These are phyloP conservation scores for Colletotrichum sp. DNA, from an alignment of 2,329 filamentous ascomycete genomes.

Conservation along the genomic window DNA sequence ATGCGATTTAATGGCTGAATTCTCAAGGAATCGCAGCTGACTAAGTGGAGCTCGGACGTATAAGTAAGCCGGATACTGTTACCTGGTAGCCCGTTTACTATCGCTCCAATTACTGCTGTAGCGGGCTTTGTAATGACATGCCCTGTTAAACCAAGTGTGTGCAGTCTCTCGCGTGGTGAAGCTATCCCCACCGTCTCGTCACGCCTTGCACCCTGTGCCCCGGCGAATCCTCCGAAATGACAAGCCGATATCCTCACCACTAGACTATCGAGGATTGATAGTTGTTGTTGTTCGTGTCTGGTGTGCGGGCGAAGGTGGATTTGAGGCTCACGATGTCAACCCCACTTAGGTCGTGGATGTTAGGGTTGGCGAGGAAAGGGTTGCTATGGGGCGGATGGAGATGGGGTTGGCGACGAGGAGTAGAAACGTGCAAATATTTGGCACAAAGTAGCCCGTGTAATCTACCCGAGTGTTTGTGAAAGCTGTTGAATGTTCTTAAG, in stretches of 20 bases:
- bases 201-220: too few species aligned
- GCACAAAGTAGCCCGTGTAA: accelerated
- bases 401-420: neutral
- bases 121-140: too few species aligned
- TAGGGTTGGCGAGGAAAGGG: neutral
- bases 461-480: neutral
- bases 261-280: neutral
- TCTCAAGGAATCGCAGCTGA: too few species aligned
- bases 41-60: too few species aligned
- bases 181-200: too few species aligned
- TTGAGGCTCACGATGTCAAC: neutral
- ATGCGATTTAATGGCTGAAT: too few species aligned
- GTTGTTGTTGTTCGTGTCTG: neutral
- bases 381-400: neutral
- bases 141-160: too few species aligned
- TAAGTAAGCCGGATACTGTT: too few species aligned
- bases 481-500: too few species aligned
- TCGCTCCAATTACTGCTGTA: too few species aligned
- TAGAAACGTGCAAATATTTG: accelerated
- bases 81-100: too few species aligned
- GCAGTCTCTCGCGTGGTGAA: too few species aligned
- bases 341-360: neutral
- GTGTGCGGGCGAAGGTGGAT: neutral
- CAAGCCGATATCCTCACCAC: neutral
- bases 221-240: neutral